Evolutionary conservation across 1,139 yeast species (phyloP).

Genomic region (Yamadazyma dendronema): DNA sequence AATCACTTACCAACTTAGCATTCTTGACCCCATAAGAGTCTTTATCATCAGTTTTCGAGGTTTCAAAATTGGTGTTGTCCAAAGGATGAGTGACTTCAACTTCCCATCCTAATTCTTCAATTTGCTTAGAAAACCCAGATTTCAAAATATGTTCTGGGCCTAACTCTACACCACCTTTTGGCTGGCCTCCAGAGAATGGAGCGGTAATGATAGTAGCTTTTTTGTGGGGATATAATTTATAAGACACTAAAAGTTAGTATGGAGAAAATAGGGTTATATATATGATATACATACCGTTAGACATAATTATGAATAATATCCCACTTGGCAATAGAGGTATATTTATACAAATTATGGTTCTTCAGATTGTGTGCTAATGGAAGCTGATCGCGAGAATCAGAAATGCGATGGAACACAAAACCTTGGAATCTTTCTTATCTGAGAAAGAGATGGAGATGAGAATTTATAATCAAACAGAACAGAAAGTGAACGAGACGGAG

Average conservation of each 20-base stretch:
- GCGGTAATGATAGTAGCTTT: conserved; percentile 70
- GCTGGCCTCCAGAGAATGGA: conserved; percentile 97
- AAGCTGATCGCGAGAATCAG: conserved; percentile 6
- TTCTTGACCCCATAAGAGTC: conserved; percentile 66
- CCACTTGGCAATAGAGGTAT: not conserved
- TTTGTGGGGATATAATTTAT: conserved; percentile 53
- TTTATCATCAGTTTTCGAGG: conserved; percentile 35
- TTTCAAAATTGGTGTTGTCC: conserved; percentile 43
- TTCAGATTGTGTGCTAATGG: conserved; percentile 4
- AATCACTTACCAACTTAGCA: conserved; percentile 72
- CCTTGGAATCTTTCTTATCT: not conserved
- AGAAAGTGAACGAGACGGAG: not conserved
- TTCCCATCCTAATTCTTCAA: conserved; percentile 72
- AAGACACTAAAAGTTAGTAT: conserved; percentile 22
- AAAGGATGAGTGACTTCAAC: conserved; percentile 60
- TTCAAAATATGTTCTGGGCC: conserved; percentile 84
- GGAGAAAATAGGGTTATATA: not conserved
- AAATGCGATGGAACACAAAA: not conserved
- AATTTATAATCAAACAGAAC: not conserved
- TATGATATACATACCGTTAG: conserved; percentile 12
- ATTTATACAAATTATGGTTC: not conserved
- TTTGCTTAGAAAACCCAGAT: conserved; percentile 65
- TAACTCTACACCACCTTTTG: conserved; percentile 86
- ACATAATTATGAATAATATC: conserved; percentile 6
- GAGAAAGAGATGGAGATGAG: not conserved